phyloP scores from a whole-genome alignment of 176 grass and related monocot genomes.

The Lolium perenne region DNA sequence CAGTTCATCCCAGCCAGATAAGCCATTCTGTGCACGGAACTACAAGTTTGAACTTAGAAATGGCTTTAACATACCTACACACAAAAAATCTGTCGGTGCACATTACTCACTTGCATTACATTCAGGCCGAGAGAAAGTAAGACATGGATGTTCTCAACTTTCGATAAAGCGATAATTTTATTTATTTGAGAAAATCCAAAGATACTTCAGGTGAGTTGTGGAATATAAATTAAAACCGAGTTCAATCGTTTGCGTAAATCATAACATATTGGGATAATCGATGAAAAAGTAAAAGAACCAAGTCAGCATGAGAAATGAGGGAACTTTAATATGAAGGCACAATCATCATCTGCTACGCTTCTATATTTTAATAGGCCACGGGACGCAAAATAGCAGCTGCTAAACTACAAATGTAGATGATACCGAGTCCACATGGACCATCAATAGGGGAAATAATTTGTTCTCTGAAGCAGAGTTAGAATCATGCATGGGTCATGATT shows the following conservation, averaged over 20 bases:
- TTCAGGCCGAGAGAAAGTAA: background rate
- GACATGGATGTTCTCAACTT: background rate
- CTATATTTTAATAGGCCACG: background rate
- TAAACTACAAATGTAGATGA: constrained; percentile 34
- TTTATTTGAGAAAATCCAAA: background rate
- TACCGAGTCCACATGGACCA: background rate
- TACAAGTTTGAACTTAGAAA: constrained; percentile 19
- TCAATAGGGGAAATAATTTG: background rate
- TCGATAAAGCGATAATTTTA: background rate
- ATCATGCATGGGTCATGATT: background rate
- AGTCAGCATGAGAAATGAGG: background rate
- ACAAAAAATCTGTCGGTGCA: background rate
- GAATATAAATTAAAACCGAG: background rate
- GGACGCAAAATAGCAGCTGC: background rate
- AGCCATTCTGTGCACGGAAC: background rate
- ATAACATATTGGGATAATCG: background rate
- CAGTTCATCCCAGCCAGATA: background rate
- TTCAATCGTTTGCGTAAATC: background rate
- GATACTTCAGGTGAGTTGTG: background rate
- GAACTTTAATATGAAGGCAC: background rate
- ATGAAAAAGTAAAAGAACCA: background rate
- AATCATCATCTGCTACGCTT: background rate
- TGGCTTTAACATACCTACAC: background rate
- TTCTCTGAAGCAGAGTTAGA: constrained; percentile 12
- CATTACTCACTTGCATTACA: constrained; percentile 12